These are phyloP conservation scores for Penicillium decumbens DNA, from an alignment of 2,329 filamentous ascomycete species.

Conservation along the genomic window DNA sequence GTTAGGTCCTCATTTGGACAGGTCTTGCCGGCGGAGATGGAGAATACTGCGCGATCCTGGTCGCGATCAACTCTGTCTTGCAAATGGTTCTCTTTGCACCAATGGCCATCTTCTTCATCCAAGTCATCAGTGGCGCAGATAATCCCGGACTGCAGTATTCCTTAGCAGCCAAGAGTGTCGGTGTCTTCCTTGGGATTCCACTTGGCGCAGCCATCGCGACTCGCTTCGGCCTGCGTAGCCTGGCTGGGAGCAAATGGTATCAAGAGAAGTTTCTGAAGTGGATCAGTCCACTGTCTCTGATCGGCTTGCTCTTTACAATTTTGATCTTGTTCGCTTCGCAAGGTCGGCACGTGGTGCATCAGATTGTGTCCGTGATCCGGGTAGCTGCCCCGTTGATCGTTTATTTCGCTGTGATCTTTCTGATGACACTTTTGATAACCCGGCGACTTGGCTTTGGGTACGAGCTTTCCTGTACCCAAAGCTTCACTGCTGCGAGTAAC, in stretches of 20 bases:
- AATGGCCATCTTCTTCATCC: constrained; percentile 64
- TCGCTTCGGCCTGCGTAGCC: constrained; percentile 55
- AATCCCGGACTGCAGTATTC: constrained; percentile 53
- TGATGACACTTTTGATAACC: constrained; percentile 59
- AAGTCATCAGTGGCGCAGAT: constrained; percentile 57
- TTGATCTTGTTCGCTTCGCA: constrained; percentile 80
- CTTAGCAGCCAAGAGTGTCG: constrained; percentile 72
- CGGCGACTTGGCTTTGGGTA: constrained; percentile 70
- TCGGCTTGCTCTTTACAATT: constrained; percentile 83
- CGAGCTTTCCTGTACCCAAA: constrained; percentile 66
- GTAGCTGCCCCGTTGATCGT: constrained; percentile 76
- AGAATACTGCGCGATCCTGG: constrained; percentile 79
- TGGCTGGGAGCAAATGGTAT: constrained; percentile 59
- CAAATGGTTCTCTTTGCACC: constrained; percentile 72
- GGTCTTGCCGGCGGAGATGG: constrained; percentile 68
- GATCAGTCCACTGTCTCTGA: constrained; percentile 67
- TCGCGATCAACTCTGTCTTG: constrained; percentile 68
- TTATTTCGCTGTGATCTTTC: constrained; percentile 75
- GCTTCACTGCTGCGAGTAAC: constrained; percentile 85
- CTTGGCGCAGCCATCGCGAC: constrained; percentile 75
- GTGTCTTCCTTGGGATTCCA: constrained; percentile 79
- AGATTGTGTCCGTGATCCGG: constrained; percentile 76
- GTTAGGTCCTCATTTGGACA: constrained; percentile 67
- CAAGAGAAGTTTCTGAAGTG: constrained; percentile 64
- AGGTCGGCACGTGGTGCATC: constrained; percentile 68